Evolutionary conservation across 495 filamentous ascomycete genomes (phyloP).

Genomic region (Eremomyces bilateralis): DNA sequence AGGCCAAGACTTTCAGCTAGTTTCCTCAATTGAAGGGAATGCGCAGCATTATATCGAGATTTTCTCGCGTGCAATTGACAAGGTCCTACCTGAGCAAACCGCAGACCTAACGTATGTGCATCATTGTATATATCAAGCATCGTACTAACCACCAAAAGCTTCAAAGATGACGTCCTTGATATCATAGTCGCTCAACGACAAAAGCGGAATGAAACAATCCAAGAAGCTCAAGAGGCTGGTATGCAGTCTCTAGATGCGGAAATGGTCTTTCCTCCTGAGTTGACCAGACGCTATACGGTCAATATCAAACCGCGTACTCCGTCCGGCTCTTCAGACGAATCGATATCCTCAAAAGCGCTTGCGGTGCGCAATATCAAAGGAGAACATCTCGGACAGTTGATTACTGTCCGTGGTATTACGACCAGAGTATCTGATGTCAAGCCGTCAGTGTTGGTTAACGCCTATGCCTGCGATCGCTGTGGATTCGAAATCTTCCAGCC

Average conservation of each 20-base stretch:
- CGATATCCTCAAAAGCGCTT: slow-evolving; percentile 44
- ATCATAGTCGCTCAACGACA: slow-evolving; percentile 83
- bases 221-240: slow-evolving; percentile 42
- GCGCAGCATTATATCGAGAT: slow-evolving; percentile 92
- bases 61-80: slow-evolving; percentile 70
- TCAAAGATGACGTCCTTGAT: slow-evolving; percentile 94
- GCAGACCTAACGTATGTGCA: slow-evolving; percentile 50
- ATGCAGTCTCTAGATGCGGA: slow-evolving; percentile 36
- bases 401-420: slow-evolving; percentile 84
- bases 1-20: slow-evolving; percentile 37
- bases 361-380: slow-evolving; percentile 83
- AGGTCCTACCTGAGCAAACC: slow-evolving; percentile 58
- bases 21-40: slow-evolving; percentile 69
- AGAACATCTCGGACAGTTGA: slow-evolving; percentile 78
- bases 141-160: slow-evolving; percentile 25
- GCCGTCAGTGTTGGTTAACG: slow-evolving; percentile 88
- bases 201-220: slow-evolving; percentile 59
- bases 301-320: slow-evolving; percentile 80
- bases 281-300: slow-evolving; percentile 84
- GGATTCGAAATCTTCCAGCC: slow-evolving; percentile 97
- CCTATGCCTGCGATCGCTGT: slow-evolving; percentile 91
- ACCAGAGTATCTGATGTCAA: slow-evolving; percentile 96
- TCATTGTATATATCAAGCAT: neutral
- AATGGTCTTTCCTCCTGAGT: slow-evolving; percentile 63
- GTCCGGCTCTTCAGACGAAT: slow-evolving; percentile 39